Evolutionary conservation across 352 stramenopile species (phyloP), one percentile per base, ranked within the genome.

Genomic region (Globisporangium okanoganense): DNA sequence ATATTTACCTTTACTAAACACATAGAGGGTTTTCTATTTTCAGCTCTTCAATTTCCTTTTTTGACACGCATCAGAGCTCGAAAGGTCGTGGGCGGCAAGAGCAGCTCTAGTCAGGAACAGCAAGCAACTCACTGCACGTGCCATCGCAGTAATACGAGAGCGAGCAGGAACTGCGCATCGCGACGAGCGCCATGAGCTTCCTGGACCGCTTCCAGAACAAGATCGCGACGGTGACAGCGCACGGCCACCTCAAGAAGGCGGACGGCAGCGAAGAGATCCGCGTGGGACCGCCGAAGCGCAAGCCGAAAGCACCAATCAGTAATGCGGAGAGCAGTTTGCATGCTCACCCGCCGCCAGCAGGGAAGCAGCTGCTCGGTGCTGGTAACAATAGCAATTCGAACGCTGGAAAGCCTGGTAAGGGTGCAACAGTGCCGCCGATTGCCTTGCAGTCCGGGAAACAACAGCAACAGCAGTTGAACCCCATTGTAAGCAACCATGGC

Each of bases 241-340:
- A 92, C 55, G 82, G 83, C 0, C 83, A 90, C 29, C 71, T 92
- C 9, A 88, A 85, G 59, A 89, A 90, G 44, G 79, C 81, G 7
- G 85, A 92, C 51, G 85, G 85, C 20, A 90, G 79, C 56, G 82
- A 94, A 51, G 85, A 90, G 64, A 89, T 94, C 54, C 85, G 85
- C 2, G 82, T 90, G 14, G 85, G 85, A 2, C 73, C 77, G 0
- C 75, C 79, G 1, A 90, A 90, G 57, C 76, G 78, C 16, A 88
- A 79, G 45, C 8, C 51, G 16, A 66, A 61, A 48, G 51, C 59
- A 2, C 10, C 40, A 1, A 3, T 8, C 2, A 24, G 40, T 1
- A 60, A 20, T 43, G 4, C 29, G 8, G 35, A 63, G 24, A 47
- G 25, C 38, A 47, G 4, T 16, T 40, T n/a, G 18, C 12, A 29